These are phyloP conservation scores for Rhytidiadelphus loreus DNA, from an alignment of 225 moss, liverwort and hornwort species.

Conservation along the genomic window DNA sequence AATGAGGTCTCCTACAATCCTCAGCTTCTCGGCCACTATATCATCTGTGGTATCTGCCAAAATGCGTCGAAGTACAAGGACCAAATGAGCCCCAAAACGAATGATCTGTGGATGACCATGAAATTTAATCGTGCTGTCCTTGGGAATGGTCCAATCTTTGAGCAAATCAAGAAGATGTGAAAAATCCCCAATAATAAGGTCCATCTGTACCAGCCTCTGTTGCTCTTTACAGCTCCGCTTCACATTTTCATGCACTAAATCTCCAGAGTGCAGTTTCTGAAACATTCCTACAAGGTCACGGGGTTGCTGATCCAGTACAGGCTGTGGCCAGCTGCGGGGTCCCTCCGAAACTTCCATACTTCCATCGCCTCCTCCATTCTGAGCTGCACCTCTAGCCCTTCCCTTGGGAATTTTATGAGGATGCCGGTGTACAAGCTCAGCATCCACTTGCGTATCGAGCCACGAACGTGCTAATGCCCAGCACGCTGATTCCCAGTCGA, in stretches of 20 bases:
- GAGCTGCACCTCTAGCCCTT: neutral
- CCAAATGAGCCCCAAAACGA: conserved; percentile 91
- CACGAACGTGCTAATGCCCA: conserved; percentile 89
- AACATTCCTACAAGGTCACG: conserved; percentile 81
- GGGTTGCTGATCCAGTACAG: conserved; percentile 87
- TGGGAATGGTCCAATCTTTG: conserved; percentile 80
- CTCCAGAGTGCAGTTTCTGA: conserved; percentile 85
- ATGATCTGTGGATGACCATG: conserved; percentile 99
- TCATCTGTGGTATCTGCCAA: conserved; percentile 77
- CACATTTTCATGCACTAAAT: conserved; percentile 87
- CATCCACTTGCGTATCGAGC: conserved; percentile 84
- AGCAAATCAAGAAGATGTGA: conserved; percentile 87
- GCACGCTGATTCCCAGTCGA: conserved; percentile 95
- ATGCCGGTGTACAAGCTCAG: conserved; percentile 59
- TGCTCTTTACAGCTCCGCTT: conserved; percentile 91
- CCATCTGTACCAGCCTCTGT: conserved; percentile 89
- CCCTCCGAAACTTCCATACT: conserved; percentile 33
- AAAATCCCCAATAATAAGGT: conserved; percentile 86
- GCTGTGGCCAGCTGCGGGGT: conserved; percentile 75
- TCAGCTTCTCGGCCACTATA: conserved; percentile 68
- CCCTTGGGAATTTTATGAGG: conserved; percentile 26
- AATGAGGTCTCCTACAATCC: conserved; percentile 84
- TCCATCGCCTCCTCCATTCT: conserved; percentile 12
- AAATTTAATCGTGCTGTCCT: conserved; percentile 54
- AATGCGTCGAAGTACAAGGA: conserved; percentile 72